Base-by-base conservation (phyloP, 495 filamentous ascomycete genomes). In the Aspergillus bertholletiae region DNA sequence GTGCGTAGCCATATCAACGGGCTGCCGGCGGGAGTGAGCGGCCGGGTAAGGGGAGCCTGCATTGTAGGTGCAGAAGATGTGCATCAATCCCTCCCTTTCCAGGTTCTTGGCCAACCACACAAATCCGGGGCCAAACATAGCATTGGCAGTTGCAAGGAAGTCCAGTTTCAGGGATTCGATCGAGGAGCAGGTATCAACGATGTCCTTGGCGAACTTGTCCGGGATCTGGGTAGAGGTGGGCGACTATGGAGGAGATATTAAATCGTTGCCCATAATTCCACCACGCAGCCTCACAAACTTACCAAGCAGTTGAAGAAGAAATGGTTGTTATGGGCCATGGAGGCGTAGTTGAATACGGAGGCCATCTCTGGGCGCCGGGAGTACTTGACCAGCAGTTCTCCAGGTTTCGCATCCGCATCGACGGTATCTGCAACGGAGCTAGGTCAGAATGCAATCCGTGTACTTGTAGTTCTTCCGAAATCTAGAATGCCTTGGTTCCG, bases 61-160 rank as follows among this genome's bases (percentile, higher is more conserved):
- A 54, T 91, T 80, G 77, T 97, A 98, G 39, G 94, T 98, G 57
- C 82, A 79, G 54, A 98, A 80, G 62, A 97, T 87, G 62, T 85
- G 82, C 70, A 93, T 74, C 50, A 80, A 68, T 7, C 67, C 68
- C 58, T 83, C 77, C 45, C 61, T 54, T 54, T 71, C 71, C 24
- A 73, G 59, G 64, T 75, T 74, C 61, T 75, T 78, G 55, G 96
- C 88, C 46, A 98, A 86, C 94, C 94, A 98, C 60, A 97, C 90
- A 76, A 92, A 97, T 50, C 92, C 94, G 1, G 92, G 91, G 43
- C 95, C 95, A 76, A 98, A 98, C 92, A 97, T 96, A 70, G 84
- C 80, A 57, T 81, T 75, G 51, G 95, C 94, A 6, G 90, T 96
- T 52, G 83, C 78, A 57, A 95, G 72, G 72, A 97, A 85, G 59